Evolutionary conservation across 1,139 yeast genomes (phyloP), one percentile per base, ranked within the genome.

Genomic region (Pichia kudriavzevii): DNA sequence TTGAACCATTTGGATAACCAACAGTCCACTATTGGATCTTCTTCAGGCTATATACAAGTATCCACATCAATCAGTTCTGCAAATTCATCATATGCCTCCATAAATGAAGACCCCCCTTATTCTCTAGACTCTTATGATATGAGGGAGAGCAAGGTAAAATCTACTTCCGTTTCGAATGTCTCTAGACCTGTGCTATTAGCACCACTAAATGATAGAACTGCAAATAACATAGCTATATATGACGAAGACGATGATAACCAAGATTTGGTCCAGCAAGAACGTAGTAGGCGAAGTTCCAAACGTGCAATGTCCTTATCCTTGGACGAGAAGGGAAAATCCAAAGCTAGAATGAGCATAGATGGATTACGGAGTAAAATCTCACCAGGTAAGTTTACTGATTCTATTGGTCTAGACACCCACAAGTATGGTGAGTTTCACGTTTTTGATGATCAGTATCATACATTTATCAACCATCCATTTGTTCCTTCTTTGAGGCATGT

Each of bases 241-340:
- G 32, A 29, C 9, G 23, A 21, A n/a, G 17, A 7, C 7, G 22
- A 24, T 3, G 12, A 7, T 9, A 6, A 15, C 11, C 8, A 22
- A 13, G 13, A 13, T n/a, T n/a, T n/a, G 9, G 16, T 16, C 5
- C 12, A 35, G 10, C 18, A 13, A 8, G 31, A 31, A 22, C n/a
- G n/a, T n/a, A 25, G 36, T 17, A 39, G 51, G 21, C 32, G 53
- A 10, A 37, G 53, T 27, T 44, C 47, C 8, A 54, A 54, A 26
- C 39, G 58, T 23, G 49, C 57, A 10, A 53, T 50, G 34, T 49
- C 55, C 28, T 49, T 53, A 3, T 48, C 56, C 0, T 40, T 43
- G 10, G 58, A 52, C 26, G 57, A 52, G 23, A 34, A 48, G 26
- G 48, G 46, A 18, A 50, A 50, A 29, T 32, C 45, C 12, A 43